These are phyloP conservation scores for Yamadazyma spencermartinsiae DNA, from an alignment of 1,139 yeast species.

Conservation along the genomic window DNA sequence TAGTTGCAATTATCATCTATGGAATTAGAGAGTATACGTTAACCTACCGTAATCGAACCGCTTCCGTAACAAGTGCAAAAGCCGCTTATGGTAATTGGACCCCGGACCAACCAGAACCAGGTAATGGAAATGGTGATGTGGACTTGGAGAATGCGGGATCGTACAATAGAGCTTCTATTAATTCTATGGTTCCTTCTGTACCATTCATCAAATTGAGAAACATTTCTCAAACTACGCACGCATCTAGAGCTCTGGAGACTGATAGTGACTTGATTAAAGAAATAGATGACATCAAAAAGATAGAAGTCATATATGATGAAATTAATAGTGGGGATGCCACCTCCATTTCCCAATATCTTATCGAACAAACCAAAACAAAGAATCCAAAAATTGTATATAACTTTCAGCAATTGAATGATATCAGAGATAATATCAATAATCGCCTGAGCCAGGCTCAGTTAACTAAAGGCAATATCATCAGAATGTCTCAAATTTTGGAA, in stretches of 20 bases:
- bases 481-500: conserved; percentile 9
- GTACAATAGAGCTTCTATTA: conserved; percentile 1
- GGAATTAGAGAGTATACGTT: conserved; percentile 29
- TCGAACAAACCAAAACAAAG: background rate
- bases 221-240: conserved; percentile 10
- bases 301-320: conserved; percentile 15
- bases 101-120: conserved; percentile 10
- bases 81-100: conserved; percentile 3
- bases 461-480: conserved; percentile 2
- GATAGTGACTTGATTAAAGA: conserved; percentile 7
- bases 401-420: conserved; percentile 14
- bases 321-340: conserved; percentile 10
- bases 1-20: conserved; percentile 24
- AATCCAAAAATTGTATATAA: conserved; percentile 10
- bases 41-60: conserved; percentile 15
- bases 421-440: conserved; percentile 7
- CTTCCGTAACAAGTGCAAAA: conserved; percentile 4
- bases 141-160: conserved; percentile 13
- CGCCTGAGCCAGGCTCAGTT: background rate
- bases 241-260: background rate
- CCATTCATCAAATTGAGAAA: conserved; percentile 1
- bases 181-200: conserved; percentile 2
- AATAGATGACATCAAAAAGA: conserved; percentile 15
- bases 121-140: too few relatives aligned
- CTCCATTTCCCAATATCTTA: conserved; percentile 7